phyloP scores from a whole-genome alignment of 352 stramenopile genomes.

The Phytophthora crassamura region DNA sequence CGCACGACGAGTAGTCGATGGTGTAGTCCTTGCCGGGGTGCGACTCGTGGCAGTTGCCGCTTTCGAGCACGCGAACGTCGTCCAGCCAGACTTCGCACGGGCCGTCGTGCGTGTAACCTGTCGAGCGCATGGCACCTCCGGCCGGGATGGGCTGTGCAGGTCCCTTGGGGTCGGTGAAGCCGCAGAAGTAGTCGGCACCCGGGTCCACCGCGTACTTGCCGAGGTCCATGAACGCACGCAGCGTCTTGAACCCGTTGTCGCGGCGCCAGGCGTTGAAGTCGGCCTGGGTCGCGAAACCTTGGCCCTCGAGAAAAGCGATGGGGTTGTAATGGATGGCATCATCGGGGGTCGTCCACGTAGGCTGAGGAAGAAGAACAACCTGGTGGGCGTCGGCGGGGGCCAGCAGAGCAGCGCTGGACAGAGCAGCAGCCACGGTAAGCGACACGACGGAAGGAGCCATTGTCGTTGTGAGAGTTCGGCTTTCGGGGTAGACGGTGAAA shows the following conservation, averaged over 20 bases:
- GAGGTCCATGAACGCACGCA: conserved; percentile 41
- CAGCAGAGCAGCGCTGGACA: conserved; percentile 20
- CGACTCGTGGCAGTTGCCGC: no score
- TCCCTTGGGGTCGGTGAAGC: conserved; percentile 16
- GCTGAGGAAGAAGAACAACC: conserved; percentile 34
- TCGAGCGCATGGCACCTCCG: conserved; percentile 36
- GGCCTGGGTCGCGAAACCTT: conserved; percentile 35
- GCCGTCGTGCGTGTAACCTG: neutral
- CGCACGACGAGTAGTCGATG: no score
- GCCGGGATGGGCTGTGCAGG: conserved; percentile 17
- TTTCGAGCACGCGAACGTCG: conserved; percentile 20
- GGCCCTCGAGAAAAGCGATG: conserved; percentile 45
- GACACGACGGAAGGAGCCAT: conserved; percentile 17
- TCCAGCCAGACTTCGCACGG: conserved; percentile 40
- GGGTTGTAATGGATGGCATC: conserved; percentile 33
- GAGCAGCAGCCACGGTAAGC: conserved; percentile 13
- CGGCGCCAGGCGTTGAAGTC: conserved; percentile 40
- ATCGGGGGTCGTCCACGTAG: conserved; percentile 31
- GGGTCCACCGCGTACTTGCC: conserved; percentile 25
- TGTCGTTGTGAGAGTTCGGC: no score
- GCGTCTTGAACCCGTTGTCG: conserved; percentile 38
- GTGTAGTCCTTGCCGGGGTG: no score
- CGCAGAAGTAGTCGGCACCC: conserved; percentile 28
- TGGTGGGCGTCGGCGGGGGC: conserved; percentile 31
- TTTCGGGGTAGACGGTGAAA: no score